Base-by-base conservation (phyloP, 768 basidiomycete genomes). In the Coprinopsis sp. region DNA sequence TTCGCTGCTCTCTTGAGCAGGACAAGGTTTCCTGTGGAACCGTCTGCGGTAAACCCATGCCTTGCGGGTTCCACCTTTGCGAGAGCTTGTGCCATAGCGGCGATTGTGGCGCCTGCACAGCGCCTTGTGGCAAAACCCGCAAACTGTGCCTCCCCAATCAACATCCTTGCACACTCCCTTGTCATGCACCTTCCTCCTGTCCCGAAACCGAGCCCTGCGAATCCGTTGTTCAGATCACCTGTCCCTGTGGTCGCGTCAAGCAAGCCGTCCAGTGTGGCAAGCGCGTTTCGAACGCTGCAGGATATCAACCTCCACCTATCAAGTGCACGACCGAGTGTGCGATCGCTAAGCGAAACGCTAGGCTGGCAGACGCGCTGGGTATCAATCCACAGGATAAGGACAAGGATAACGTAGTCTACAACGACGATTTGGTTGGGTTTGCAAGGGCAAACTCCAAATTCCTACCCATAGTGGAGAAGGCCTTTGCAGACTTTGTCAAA, bases 1-100 rank as follows among this genome's bases (percentile, higher is more conserved):
- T 93, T 10, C 72, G 80, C 28, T 99, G 96, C 61, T 89, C 91
- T 2, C 79, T 87, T 58, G 86, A 77, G 55, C 65, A 63, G 11
- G 74, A 88, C 57, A 86, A 82, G 57, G 84, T 99, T 5, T 83
- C 78, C 0, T 99, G 96, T 59, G 96, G 95, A 6, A 77, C 70
- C 21, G 64, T 73, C 2, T 99, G 96, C 61, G 86, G 84, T 51
- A 83, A 84, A 78, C 64, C 86, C 2, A 68, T 97, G 46, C 66
- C 66, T 0, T 99, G 96, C 57, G 96, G 95, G 2, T 91, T 85
- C 60, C 96, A 99, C 61, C 81, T 75, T 12, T 99, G 96, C 61
- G 81, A 86, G 49, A 76, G 82, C 46, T 57, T 74, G 0, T 99
- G 96, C 63, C 96, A 99, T 58, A 69, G 74, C 2, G 91, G 84